Evolutionary conservation across 306 rosid species (phyloP), one percentile per base, ranked within the genome.

Genomic region (Glycine latifolia): DNA sequence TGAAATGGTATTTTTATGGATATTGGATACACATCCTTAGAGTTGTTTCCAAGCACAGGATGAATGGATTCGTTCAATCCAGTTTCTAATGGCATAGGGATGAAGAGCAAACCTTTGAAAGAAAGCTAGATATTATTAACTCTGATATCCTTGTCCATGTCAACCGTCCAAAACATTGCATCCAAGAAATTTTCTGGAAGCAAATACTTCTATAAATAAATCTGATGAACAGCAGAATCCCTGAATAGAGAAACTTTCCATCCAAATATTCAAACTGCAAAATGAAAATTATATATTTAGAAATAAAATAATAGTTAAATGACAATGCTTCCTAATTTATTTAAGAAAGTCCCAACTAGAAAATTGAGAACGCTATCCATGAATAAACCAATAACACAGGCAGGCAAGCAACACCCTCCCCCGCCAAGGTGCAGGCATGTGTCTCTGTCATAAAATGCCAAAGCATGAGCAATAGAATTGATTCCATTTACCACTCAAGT

Each of bases 101-200:
- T 72, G 68, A 49, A 73, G 54, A 52, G 71, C 78, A 69, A 86
- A 95, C 99, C 98, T 95, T 91, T 14, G 98, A 93, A 60, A 95
- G 98, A 87, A 89, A 93, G 71, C 85, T 90, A 61, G 92, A 91
- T 86, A 95, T 88, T 85, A 95, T 91, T 84, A 91, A 61, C 82
- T 95, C 98, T 78, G 99, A 90, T 83, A 95, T 90, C 81, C 92
- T 90, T 73, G 97, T 96, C 98, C 99, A 95, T 11, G 92, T 89
- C 92, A 93, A 87, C 69, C 97, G 80, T 79, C 99, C 99, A 78
- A 95, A 88, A 86, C 89, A 85, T 78, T 71, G 86, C 65, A 89
- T 88, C 99, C 99, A 95, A 67, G 89, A 85, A 61, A 73, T 79
- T 66, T 90, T 91, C 71, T 90, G 84, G 79, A 86, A 87, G 90